Base-by-base conservation (phyloP, 768 basidiomycete genomes). In the Suillus weaverae region DNA sequence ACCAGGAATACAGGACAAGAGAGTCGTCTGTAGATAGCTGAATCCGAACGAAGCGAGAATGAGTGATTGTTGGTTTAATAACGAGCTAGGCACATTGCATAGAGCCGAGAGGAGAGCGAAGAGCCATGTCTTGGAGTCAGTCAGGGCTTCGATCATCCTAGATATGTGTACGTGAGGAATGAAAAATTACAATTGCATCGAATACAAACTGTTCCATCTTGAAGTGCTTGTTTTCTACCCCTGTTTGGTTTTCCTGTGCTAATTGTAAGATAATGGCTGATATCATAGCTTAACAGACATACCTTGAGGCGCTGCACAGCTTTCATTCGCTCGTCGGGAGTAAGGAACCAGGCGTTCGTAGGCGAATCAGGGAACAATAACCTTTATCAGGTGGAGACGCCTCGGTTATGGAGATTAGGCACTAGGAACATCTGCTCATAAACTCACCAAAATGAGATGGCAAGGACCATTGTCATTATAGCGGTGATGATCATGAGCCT, bases 401-500 rank as follows among this genome's bases (percentile, higher is more conserved):
- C 44, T 46, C n/a, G 4, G 6, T 48, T 48, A 48, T 30, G 18
- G 33, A n/a, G 55, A 57, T 13, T 8, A 36, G 32, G 14, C 9
- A 33, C 38, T 44, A 26, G 32, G 35, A 39, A 33, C 4, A 44
- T 10, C 5, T 44, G 44, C 10, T 48, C 22, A 13, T 26, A 44
- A 9, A 71, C 78, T 39, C 62, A 85, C 87, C 84, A 88, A 73
- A 84, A 89, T 20, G 66, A 72, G 2, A 81, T 57, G 1, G 86
- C 78, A 26, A 80, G 81, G 13, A 84, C 60, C 22, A 88, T 69
- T 1, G 88, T 88, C 16, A 88, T 68, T 11, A 76, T 66, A 8
- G 86, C 87, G 4, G 87, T 88, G 57, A 88, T 86, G 60, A 88
- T 79, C 86, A 89, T 87, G 10, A 89, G 77, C 87, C 86, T 76